phyloP scores from a whole-genome alignment of 805 yeast genomes.

The Saccharomycopsis sp. region DNA sequence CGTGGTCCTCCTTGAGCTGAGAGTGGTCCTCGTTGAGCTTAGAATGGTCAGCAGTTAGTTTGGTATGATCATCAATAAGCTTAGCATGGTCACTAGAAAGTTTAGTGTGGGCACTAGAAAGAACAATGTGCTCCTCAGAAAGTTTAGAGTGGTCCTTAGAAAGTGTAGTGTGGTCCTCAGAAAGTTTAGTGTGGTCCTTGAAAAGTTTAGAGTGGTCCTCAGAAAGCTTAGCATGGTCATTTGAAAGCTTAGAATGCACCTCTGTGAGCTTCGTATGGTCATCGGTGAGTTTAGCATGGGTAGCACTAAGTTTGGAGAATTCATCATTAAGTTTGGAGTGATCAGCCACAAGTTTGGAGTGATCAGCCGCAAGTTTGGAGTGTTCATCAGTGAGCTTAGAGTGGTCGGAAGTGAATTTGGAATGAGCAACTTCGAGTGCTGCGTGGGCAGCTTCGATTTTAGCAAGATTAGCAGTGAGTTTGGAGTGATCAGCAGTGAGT shows the following conservation, averaged over 20 bases:
- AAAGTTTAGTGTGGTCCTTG: slow-evolving; percentile 5
- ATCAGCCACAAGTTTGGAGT: neutral
- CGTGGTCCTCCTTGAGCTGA: neutral
- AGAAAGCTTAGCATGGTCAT: slow-evolving; percentile 8
- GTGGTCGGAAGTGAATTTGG: too few species aligned
- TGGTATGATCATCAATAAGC: neutral
- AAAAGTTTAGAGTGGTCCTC: slow-evolving; percentile 15
- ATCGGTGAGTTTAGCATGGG: neutral
- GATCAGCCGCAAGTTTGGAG: too few species aligned
- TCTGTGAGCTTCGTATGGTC: slow-evolving; percentile 8
- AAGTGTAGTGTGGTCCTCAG: too few species aligned
- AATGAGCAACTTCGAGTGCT: too few species aligned
- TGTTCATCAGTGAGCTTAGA: too few species aligned
- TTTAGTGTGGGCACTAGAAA: too few species aligned
- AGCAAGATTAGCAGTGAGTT: too few species aligned
- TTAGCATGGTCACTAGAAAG: too few species aligned
- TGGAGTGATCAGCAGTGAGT: too few species aligned
- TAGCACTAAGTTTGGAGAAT: neutral
- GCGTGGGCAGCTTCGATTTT: too few species aligned
- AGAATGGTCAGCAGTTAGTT: neutral
- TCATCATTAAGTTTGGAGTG: neutral
- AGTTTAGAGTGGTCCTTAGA: too few species aligned
- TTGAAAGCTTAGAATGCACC: neutral
- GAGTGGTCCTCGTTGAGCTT: neutral
- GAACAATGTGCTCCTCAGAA: too few species aligned